Base-by-base conservation (phyloP, 169 alveolate genomes). In the Babesia ovata region DNA sequence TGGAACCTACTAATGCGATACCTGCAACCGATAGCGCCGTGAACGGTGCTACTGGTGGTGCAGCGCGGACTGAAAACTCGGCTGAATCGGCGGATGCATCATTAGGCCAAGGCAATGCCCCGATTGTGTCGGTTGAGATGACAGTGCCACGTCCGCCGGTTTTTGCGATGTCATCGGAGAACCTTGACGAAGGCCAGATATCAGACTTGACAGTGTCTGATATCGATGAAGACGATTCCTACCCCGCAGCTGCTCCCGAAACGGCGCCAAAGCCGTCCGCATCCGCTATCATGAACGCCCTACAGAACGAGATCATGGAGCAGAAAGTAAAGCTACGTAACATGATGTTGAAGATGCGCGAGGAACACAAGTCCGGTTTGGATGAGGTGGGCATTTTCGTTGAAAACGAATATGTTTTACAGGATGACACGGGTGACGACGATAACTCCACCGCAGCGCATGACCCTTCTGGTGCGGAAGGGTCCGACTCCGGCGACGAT, bases 301-400 rank as follows among this genome's bases (percentile, higher is more conserved):
- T 83, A 57, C 91, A 90, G 85, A 81, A 63, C 45, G 84, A 90
- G 57, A 58, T 90, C 60, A 52, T 63, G 46, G 88, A 65, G 44
- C 92, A 90, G 57, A 90, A 90, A 61, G 56, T 69, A 17, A 90
- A 86, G 70, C 77, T 90, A 58, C 77, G 94, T 36, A 84, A 77
- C 52, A 70, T 86, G 63, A 86, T 90, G 78, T 59, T 90, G 45
- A 86, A 86, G 45, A 85, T 86, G 77, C 77, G 85, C 52, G 87
- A 82, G 63, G 79, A 84, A 36, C 84, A 87, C 67, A 84, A 82
- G 49, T 65, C 86, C 48, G 61, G 22, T 22, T 49, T 63, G n/a
- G 79, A 69, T 67, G 87, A 74, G 66, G 75, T 39, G 22, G 11
- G 36, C 0, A 44, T 6, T 42, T 29, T 33, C 9, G 33, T 14